Conservation (phyloP, 2,329 filamentous ascomycete species). For the Rhinocladiella mackenziei region DNA sequence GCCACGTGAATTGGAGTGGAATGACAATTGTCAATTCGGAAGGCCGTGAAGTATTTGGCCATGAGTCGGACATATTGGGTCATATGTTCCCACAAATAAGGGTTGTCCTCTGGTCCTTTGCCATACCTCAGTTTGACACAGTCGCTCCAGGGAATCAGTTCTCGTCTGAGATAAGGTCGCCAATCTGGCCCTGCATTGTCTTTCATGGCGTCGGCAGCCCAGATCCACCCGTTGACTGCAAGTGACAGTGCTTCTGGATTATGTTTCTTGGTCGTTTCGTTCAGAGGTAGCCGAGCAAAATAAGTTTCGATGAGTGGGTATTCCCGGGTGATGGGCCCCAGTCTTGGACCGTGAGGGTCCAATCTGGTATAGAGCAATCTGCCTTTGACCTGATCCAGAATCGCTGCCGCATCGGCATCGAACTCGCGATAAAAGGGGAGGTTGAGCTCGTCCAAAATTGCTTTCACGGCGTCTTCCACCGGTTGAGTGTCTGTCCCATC, state of each 20-base stretch:
- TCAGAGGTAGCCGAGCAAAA: slow-evolving; percentile 82
- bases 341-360: slow-evolving; percentile 85
- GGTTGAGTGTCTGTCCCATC: slow-evolving; percentile 44
- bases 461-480: slow-evolving; percentile 51
- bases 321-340: slow-evolving; percentile 70
- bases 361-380: slow-evolving; percentile 90
- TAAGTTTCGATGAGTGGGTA: slow-evolving; percentile 89
- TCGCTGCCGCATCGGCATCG: slow-evolving; percentile 74
- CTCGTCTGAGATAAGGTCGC: slow-evolving; percentile 86
- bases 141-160: slow-evolving; percentile 97
- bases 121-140: slow-evolving; percentile 97
- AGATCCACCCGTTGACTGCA: slow-evolving; percentile 98
- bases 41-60: slow-evolving; percentile 90
- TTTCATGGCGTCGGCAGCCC: slow-evolving; percentile 89
- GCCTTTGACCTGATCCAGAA: slow-evolving; percentile 87
- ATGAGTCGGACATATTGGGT: slow-evolving; percentile 84
- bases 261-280: slow-evolving; percentile 72
- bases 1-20: slow-evolving; percentile 93
- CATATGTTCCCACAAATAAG: slow-evolving; percentile 95
- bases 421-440: slow-evolving; percentile 89
- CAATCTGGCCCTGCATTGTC: slow-evolving; percentile 91
- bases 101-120: slow-evolving; percentile 72
- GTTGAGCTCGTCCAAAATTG: slow-evolving; percentile 78
- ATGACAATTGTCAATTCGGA: slow-evolving; percentile 97
- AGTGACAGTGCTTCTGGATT: slow-evolving; percentile 72